Base-by-base conservation (phyloP, 371 early-diverging fungal species). In the Syncephalastrum contaminatum region DNA sequence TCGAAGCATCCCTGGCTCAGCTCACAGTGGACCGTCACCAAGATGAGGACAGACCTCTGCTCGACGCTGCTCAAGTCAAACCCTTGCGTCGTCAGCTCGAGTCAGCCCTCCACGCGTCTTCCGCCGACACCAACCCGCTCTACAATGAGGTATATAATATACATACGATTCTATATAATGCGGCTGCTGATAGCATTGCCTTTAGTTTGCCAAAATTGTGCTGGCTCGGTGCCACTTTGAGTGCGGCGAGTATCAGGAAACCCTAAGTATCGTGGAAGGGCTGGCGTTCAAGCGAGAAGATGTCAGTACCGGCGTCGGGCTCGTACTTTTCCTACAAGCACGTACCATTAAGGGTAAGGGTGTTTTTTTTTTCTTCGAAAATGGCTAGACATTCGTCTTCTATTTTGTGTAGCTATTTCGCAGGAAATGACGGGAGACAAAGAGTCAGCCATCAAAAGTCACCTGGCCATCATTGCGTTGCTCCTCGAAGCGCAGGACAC, bases 331-430 rank as follows among this genome's bases (percentile, higher is more conserved):
- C 41, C 63, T 75, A 16, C 76, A 75, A 52, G 77, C 81, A 43
- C 58, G 74, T 40, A 65, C 72, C 1, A 68, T 84, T 39, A 81
- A 82, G 65, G 86, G 86, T 70, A 66, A 39, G 36, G 22, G 5
- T 16, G 12, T 10, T 27, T n/a, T 16, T 22, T 10, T 27, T n/a
- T n/a, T 18, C 4, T 27, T 30, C 6, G 14, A 18, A 24, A n/a
- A 48, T n/a, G n/a, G n/a, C n/a, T n/a, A n/a, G n/a, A n/a, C n/a
- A n/a, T n/a, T n/a, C n/a, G n/a, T n/a, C n/a, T n/a, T n/a, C 3
- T 15, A 19, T 8, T 4, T 25, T 50, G 14, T 50, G n/a, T 30
- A 50, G 50, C 50, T 3, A 18, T 50, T 24, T 50, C 50, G 4
- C 36, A 18, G 53, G 15, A 16, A 44, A 43, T 13, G 50, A 30